Conservation (phyloP, 148 eudicot genomes). For the Selenicereus undatus region DNA sequence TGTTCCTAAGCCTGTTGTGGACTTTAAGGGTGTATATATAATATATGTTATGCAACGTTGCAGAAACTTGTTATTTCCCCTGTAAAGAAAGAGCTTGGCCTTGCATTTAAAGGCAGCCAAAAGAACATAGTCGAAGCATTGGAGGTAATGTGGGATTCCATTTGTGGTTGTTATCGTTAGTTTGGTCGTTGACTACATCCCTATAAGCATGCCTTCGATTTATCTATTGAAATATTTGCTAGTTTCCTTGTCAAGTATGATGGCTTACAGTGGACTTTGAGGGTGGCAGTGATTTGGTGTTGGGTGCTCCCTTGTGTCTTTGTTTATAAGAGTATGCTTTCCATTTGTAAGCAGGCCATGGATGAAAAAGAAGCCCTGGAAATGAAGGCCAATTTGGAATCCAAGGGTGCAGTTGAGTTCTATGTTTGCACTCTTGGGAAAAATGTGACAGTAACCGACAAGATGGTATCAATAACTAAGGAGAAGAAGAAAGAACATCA, state of each 20-base stretch:
- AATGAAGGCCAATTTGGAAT: constrained; percentile 74
- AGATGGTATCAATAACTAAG: constrained; percentile 72
- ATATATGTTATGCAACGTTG: constrained; percentile 9
- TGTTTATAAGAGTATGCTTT: neutral
- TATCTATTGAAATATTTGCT: neutral
- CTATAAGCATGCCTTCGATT: neutral
- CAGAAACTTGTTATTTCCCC: constrained; percentile 89
- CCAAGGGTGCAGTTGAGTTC: constrained; percentile 72
- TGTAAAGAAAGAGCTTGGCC: constrained; percentile 85
- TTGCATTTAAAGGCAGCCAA: constrained; percentile 88
- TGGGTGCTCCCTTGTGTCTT: neutral
- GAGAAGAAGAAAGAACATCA: constrained; percentile 85
- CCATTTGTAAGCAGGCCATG: constrained; percentile 55
- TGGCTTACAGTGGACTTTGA: neutral
- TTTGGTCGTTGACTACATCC: neutral
- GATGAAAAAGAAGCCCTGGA: constrained; percentile 89
- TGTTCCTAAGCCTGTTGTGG: neutral
- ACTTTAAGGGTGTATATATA: constrained; percentile 1
- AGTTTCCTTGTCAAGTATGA: neutral
- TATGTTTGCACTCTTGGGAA: constrained; percentile 73
- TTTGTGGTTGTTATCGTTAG: neutral
- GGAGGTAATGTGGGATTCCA: constrained; percentile 45
- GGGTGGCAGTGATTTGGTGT: neutral
- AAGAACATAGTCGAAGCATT: constrained; percentile 85
- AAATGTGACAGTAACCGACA: constrained; percentile 60